Percentiles rank a stretch among this genome's conserved stretches.
Evolutionary conservation across 805 yeast species (phyloP).

Genomic region (Teunomyces panamensis): DNA sequence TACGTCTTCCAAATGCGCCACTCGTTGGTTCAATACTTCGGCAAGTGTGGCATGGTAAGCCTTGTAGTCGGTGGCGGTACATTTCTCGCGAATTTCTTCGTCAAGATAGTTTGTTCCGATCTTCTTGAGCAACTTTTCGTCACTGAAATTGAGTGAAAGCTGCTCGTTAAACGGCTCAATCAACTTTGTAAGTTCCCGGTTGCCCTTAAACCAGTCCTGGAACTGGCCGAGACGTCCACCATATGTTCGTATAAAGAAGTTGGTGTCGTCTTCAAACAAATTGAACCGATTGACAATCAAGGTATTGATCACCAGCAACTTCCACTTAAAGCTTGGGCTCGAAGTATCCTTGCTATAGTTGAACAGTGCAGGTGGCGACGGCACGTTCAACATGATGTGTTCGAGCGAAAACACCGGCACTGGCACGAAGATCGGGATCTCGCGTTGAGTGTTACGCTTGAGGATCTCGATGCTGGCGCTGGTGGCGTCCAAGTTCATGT

Average conservation of each 20-base stretch:
- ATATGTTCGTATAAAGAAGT: constrained; percentile 23
- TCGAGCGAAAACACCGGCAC: constrained; percentile 33
- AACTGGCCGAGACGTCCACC: constrained; percentile 27
- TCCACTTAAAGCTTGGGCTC: constrained; percentile 30
- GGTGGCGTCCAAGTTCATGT: constrained; percentile 26
- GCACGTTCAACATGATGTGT: constrained; percentile 21
- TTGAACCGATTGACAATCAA: constrained; percentile 28
- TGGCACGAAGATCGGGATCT: constrained; percentile 36
- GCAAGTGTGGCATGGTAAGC: constrained; percentile 28
- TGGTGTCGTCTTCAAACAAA: constrained; percentile 15
- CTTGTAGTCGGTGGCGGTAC: constrained; percentile 20
- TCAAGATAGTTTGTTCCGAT: constrained; percentile 15
- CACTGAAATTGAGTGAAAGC: constrained; percentile 16
- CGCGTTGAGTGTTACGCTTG: constrained; percentile 14
- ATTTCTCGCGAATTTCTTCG: constrained; percentile 1
- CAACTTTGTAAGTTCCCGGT: constrained; percentile 12
- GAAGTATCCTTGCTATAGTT: constrained; percentile 13
- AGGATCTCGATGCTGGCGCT: constrained; percentile 37
- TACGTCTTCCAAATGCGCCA: constrained; percentile 17
- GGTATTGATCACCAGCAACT: constrained; percentile 24
- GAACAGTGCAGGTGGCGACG: constrained; percentile 18
- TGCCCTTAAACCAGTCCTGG: constrained; percentile 22
- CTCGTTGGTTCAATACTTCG: constrained; percentile 20
- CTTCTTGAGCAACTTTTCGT: constrained; percentile 22
- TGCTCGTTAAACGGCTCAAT: constrained; percentile 20